Conservation (phyloP, 1,284 basidiomycete species). For the Inonotus hispidus region DNA sequence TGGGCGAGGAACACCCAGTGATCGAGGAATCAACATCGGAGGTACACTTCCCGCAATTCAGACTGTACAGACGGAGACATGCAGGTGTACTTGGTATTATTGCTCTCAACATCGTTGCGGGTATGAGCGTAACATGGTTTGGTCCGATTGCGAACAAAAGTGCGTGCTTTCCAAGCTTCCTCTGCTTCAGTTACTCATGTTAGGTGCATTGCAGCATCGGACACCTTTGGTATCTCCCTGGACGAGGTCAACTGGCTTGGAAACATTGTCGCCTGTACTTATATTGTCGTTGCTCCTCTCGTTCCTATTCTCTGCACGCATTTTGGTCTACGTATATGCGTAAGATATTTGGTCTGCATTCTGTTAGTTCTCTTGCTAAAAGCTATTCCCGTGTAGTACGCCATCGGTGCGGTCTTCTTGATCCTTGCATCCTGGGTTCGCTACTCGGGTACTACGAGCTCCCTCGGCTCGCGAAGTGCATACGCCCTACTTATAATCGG, state of each 20-base stretch:
- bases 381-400: constrained; percentile 34
- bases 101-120: constrained; percentile 53
- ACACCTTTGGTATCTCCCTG: constrained; percentile 57
- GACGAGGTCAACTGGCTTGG: constrained; percentile 73
- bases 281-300: constrained; percentile 53
- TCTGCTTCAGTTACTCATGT: background rate
- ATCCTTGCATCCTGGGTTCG: constrained; percentile 69
- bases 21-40: background rate
- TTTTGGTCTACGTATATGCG: constrained; percentile 55
- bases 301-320: constrained; percentile 51
- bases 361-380: background rate
- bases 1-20: background rate
- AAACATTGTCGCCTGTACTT: constrained; percentile 57
- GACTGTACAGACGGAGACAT: constrained; percentile 61
- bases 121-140: constrained; percentile 68
- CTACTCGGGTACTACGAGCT: constrained; percentile 57
- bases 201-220: constrained; percentile 38
- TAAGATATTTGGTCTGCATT: constrained; percentile 29
- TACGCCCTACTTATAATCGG: constrained; percentile 64
- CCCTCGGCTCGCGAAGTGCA: constrained; percentile 41
- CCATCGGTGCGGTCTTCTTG: constrained; percentile 46
- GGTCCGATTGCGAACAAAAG: constrained; percentile 69
- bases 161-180: constrained; percentile 27
- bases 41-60: background rate
- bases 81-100: constrained; percentile 59